Conservation (phyloP, 768 basidiomycete genomes). For the Serendipita sp. region DNA sequence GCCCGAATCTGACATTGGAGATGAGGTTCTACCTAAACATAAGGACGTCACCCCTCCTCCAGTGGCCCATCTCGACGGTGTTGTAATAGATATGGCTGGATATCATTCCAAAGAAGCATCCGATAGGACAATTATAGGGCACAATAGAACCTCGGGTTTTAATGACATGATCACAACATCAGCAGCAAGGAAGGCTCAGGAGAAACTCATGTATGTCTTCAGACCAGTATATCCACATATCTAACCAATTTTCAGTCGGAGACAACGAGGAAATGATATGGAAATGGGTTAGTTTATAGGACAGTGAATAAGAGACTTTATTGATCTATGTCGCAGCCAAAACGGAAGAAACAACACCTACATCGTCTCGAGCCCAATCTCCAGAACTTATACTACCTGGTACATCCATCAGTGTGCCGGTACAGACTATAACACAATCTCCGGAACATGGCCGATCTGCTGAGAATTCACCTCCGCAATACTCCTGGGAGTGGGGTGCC, state of each 20-base stretch:
- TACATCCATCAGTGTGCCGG: constrained; percentile 5
- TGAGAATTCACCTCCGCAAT: constrained; percentile 19
- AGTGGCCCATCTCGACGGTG: constrained; percentile 50
- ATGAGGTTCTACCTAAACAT: constrained; percentile 34
- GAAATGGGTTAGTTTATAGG: too few species aligned
- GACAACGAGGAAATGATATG: not conserved
- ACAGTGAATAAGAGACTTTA: not conserved
- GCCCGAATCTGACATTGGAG: constrained; percentile 23
- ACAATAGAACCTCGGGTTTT: constrained; percentile 10
- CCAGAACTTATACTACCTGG: not conserved
- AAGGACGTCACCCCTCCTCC: constrained; percentile 32
- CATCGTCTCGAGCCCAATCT: constrained; percentile 1
- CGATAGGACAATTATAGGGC: constrained; percentile 13
- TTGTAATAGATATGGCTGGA: constrained; percentile 70
- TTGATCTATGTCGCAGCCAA: not conserved
- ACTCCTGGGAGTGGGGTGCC: constrained; percentile 90
- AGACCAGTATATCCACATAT: not conserved
- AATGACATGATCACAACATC: not conserved
- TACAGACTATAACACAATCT: constrained; percentile 12
- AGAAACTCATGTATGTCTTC: not conserved
- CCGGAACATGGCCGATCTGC: constrained; percentile 12
- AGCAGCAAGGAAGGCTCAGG: not conserved
- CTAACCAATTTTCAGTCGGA: not conserved
- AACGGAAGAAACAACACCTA: not conserved
- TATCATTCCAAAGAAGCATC: constrained; percentile 43